Evolutionary conservation across 805 yeast genomes (phyloP).

Genomic region (Teunomyces aglyptinius): DNA sequence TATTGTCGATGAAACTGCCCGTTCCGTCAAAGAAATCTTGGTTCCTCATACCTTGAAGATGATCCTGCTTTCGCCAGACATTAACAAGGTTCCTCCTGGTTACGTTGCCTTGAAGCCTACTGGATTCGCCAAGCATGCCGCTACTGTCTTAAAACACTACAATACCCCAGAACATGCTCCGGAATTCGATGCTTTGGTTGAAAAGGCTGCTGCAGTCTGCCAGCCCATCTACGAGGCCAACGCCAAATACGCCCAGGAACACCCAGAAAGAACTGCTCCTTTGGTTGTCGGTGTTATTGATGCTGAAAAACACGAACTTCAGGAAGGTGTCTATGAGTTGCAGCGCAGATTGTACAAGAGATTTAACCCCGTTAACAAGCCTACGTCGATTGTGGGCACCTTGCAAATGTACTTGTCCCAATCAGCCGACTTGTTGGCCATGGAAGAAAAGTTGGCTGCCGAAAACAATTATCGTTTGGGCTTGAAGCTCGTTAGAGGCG

Average conservation of each 20-base stretch:
- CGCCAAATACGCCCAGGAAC: conserved; percentile 43
- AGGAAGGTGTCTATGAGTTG: conserved; percentile 85
- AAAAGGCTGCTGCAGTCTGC: conserved; percentile 64
- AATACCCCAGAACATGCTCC: conserved; percentile 38
- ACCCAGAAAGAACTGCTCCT: conserved; percentile 68
- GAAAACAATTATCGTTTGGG: conserved; percentile 69
- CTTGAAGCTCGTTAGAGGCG: conserved; percentile 90
- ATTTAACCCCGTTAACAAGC: conserved; percentile 60
- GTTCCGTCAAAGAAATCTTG: conserved; percentile 65
- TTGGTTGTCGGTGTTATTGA: conserved; percentile 79
- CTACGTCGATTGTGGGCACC: conserved; percentile 80
- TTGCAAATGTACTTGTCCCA: conserved; percentile 87
- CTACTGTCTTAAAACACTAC: conserved; percentile 64
- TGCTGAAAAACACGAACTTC: conserved; percentile 88
- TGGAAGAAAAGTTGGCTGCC: conserved; percentile 65
- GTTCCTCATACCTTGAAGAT: conserved; percentile 68
- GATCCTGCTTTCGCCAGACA: conserved; percentile 41
- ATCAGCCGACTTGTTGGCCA: conserved; percentile 56
- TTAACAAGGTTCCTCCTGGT: conserved; percentile 81
- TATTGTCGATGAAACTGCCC: conserved; percentile 62
- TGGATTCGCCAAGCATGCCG: conserved; percentile 78
- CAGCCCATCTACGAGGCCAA: conserved; percentile 56
- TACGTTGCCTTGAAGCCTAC: conserved; percentile 93
- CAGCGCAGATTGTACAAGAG: conserved; percentile 77
- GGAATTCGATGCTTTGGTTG: conserved; percentile 57